These are phyloP conservation scores for Lycium ferocissimum DNA, from an alignment of 257 asterid genomes.

Conservation along the genomic window DNA sequence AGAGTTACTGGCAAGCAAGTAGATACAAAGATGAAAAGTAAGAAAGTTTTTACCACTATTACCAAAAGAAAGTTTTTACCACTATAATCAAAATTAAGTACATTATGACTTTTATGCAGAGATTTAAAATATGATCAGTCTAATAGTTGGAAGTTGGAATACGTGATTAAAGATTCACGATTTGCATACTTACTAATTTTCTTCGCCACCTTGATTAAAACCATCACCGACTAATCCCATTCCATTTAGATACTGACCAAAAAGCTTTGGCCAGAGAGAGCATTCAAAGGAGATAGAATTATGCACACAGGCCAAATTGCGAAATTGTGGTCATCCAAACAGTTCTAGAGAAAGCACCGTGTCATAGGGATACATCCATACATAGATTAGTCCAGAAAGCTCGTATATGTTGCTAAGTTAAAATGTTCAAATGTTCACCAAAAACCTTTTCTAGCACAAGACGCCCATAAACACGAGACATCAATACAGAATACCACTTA, in stretches of 20 bases:
- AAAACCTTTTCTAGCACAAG: not conserved
- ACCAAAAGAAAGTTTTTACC: not conserved
- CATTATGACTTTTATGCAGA: not conserved
- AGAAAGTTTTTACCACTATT: not conserved
- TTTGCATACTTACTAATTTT: not conserved
- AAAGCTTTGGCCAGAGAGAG: not conserved
- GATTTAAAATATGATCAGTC: not conserved
- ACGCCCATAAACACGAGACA: not conserved
- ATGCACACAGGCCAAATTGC: not conserved
- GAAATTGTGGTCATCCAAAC: not conserved
- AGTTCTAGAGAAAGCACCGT: not conserved
- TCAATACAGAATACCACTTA: not conserved
- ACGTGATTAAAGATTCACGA: not conserved
- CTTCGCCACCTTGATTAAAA: not conserved
- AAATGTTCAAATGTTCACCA: not conserved
- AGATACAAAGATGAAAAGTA: not conserved
- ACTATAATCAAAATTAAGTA: not conserved
- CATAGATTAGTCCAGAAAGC: not conserved
- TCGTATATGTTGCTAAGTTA: not conserved
- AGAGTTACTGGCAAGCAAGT: not conserved
- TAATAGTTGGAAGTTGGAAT: not conserved
- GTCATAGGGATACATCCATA: not conserved
- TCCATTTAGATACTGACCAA: not conserved
- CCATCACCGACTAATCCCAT: not conserved
- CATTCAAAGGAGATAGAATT: not conserved